Conservation (phyloP, 306 rosid species). For the Gleditsia sinensis region DNA sequence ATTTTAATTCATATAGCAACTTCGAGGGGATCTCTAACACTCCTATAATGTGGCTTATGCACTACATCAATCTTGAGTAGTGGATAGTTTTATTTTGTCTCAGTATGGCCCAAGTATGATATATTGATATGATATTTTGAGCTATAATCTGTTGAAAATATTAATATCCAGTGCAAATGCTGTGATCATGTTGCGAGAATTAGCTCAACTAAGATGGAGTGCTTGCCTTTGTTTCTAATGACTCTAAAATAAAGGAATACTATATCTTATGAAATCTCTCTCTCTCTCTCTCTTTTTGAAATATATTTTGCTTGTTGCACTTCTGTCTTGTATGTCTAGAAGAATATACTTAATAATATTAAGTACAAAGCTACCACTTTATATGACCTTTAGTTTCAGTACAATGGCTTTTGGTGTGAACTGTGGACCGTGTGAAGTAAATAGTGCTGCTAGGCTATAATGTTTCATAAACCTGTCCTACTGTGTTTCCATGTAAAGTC, state of each 20-base stretch:
- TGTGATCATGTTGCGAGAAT: not conserved
- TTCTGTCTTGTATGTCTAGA: not conserved
- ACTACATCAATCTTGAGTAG: slow-evolving; percentile 2
- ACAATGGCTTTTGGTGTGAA: not conserved
- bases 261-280: no score
- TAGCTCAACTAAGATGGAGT: not conserved
- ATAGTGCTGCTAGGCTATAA: slow-evolving; percentile 2
- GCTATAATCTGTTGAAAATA: not conserved
- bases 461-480: not conserved
- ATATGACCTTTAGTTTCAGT: slow-evolving; percentile 10
- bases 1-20: not conserved
- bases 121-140: not conserved
- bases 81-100: not conserved
- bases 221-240: not conserved
- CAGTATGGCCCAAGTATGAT: not conserved
- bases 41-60: not conserved
- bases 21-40: slow-evolving; percentile 9
- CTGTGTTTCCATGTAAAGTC: not conserved
- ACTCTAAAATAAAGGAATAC: not conserved
- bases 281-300: no score
- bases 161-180: not conserved
- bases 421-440: not conserved
- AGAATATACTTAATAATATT: not conserved
- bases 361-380: slow-evolving; percentile 8
- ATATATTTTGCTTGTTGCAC: not conserved